phyloP scores from a whole-genome alignment of 371 early-diverging fungal genomes.

The Mucor irregularis region DNA sequence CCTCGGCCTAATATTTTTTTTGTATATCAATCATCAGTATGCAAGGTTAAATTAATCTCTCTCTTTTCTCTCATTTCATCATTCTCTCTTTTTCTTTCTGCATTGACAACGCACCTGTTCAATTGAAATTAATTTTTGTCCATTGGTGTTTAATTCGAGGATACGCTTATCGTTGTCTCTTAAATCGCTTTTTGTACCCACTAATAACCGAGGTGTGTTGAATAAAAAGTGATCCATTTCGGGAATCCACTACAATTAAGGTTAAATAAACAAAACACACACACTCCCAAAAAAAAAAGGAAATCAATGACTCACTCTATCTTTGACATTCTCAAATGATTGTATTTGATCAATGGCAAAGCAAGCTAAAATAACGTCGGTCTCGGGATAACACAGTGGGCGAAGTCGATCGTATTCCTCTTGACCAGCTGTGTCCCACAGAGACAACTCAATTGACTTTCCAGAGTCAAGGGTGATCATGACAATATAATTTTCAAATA shows the following conservation, averaged over 20 bases:
- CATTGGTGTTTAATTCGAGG: constrained; percentile 12
- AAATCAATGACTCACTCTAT: constrained; percentile 20
- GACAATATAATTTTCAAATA: constrained; percentile 81
- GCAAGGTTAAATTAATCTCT: no score
- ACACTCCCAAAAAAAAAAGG: no score
- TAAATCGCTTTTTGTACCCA: constrained; percentile 23
- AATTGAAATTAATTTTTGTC: constrained; percentile 15
- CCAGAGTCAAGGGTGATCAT: constrained; percentile 74
- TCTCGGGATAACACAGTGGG: constrained; percentile 49
- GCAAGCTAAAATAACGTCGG: constrained; percentile 49
- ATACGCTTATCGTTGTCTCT: constrained; percentile 10
- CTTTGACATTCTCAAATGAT: constrained; percentile 43
- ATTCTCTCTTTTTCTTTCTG: neutral
- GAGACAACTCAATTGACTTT: constrained; percentile 71
- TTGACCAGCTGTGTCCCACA: constrained; percentile 89
- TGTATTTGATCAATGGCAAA: constrained; percentile 49
- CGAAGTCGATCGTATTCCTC: constrained; percentile 56
- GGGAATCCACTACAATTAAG: constrained; percentile 16
- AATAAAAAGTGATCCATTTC: constrained; percentile 27
- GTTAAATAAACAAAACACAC: neutral
- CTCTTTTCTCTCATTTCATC: no score
- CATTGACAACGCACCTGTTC: constrained; percentile 13
- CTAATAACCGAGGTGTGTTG: constrained; percentile 23
- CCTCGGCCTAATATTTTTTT: constrained; percentile 26
- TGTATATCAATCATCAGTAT: no score